phyloP scores from a whole-genome alignment of 192 early-diverging fungal species.

The Helicostylum pulchrum region DNA sequence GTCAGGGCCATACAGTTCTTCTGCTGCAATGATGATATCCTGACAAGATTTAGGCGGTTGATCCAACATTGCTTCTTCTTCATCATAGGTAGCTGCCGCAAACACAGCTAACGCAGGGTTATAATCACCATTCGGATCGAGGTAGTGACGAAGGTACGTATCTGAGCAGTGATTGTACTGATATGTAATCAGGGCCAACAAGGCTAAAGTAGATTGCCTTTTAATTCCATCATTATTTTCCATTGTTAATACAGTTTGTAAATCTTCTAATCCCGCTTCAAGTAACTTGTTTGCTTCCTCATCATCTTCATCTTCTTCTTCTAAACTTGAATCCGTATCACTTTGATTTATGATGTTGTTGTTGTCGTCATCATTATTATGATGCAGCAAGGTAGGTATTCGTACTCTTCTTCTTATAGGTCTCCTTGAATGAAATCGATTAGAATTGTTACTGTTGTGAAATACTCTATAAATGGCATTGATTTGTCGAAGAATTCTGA shows the following conservation, averaged over 20 bases:
- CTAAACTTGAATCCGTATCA: no score
- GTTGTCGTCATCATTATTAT: neutral
- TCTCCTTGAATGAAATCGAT: neutral
- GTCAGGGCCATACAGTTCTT: conserved; percentile 12
- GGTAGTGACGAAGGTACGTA: neutral
- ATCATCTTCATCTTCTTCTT: conserved; percentile 2
- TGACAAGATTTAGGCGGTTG: conserved; percentile 3
- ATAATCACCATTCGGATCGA: conserved; percentile 14
- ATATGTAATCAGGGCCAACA: conserved; percentile 6
- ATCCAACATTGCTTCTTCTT: neutral
- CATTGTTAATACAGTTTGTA: conserved; percentile 13
- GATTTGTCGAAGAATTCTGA: conserved; percentile 7
- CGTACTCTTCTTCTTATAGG: neutral
- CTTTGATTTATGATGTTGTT: neutral
- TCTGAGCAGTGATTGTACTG: neutral
- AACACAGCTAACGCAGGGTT: conserved; percentile 11
- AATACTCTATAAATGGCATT: conserved; percentile 1
- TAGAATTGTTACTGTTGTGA: neutral
- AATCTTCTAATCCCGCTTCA: conserved; percentile 10
- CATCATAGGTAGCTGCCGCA: conserved; percentile 15
- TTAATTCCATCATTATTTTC: neutral
- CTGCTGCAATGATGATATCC: conserved; percentile 7
- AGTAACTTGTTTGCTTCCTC: conserved; percentile 15
- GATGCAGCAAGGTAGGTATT: neutral
- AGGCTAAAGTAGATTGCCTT: conserved; percentile 7